Conservation (phyloP, 2,329 filamentous ascomycete genomes). For the Ramularia endophylla region DNA sequence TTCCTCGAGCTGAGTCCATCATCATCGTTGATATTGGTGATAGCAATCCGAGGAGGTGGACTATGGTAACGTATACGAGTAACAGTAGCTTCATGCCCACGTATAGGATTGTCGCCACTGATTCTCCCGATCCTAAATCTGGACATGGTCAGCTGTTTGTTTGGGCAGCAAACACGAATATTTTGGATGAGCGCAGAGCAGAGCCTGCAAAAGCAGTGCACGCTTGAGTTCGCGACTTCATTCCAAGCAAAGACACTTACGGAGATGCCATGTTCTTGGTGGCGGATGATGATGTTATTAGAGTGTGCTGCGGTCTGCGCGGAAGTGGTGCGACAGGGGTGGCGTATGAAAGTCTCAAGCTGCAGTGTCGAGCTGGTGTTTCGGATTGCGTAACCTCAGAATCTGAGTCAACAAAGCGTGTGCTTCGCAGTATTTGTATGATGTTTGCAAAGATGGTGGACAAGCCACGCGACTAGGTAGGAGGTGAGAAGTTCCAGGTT, state of each 20-base stretch:
- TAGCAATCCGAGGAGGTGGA: constrained; percentile 11
- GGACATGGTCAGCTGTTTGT: neutral
- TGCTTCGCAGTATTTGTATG: neutral
- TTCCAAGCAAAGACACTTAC: neutral
- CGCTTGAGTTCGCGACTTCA: neutral
- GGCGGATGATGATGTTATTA: neutral
- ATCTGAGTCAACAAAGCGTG: neutral
- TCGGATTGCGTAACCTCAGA: neutral
- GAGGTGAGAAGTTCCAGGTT: neutral
- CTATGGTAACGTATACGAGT: constrained; percentile 17
- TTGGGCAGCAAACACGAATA: constrained; percentile 1
- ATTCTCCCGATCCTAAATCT: neutral
- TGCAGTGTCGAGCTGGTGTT: neutral
- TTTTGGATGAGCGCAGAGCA: neutral
- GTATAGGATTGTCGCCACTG: constrained; percentile 2
- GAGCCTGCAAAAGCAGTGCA: neutral
- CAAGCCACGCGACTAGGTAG: too few species aligned
- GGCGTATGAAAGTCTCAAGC: neutral
- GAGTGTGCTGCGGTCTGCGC: constrained; percentile 9
- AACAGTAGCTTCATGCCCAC: constrained; percentile 13
- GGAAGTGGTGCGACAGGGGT: constrained; percentile 13
- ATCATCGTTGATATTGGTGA: constrained; percentile 7
- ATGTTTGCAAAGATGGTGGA: too few species aligned
- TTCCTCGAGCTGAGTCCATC: constrained; percentile 6
- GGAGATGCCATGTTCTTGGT: neutral